Base-by-base conservation (phyloP, 1,284 basidiomycete species). In the Phellinidium pouzarii region DNA sequence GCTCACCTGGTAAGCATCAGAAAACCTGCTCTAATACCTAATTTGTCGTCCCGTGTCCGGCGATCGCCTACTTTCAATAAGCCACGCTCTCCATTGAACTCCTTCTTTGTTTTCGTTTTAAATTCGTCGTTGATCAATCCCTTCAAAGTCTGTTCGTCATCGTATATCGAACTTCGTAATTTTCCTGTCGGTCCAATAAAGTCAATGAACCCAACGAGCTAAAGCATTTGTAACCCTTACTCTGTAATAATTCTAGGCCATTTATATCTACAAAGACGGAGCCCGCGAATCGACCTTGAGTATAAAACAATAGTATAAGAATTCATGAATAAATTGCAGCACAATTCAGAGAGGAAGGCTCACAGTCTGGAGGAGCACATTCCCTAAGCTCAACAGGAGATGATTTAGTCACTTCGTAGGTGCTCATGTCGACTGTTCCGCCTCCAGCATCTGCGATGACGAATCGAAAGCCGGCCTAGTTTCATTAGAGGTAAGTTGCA, bases 331-430 rank as follows among this genome's bases (percentile, higher is more conserved):
- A n/a, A n/a, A n/a, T n/a, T n/a, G n/a, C n/a, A n/a, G n/a, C n/a
- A n/a, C n/a, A n/a, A n/a, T 34, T 34, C 11, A 34, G 31, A 34
- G 31, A 34, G 9, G 3, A 34, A 34, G 31, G 27, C 80, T 57
- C 58, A 85, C 86, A 88, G 63, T 87, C 84, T n/a, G 86, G 82
- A 27, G 85, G 84, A 1, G 85, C 84, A 57, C 87, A 79, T 66
- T 89, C 85, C 64, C 87, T 83, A 58, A 88, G 85, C 4, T 82
- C 76, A n/a, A 88, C 75, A 1, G 86, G 86, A n/a, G 72, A 65
- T 8, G 81, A 77, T 48, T 73, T 75, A 11, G 78, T 78, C 48
- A 88, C 83, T 0, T 78, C 83, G 59, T 88, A 88, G 2, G 84
- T 80, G 56, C 82, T 85, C 60, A 89, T 84, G 63, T 89, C 86